Conservation (phyloP, 257 asterid species). For the Scutellaria baicalensis region DNA sequence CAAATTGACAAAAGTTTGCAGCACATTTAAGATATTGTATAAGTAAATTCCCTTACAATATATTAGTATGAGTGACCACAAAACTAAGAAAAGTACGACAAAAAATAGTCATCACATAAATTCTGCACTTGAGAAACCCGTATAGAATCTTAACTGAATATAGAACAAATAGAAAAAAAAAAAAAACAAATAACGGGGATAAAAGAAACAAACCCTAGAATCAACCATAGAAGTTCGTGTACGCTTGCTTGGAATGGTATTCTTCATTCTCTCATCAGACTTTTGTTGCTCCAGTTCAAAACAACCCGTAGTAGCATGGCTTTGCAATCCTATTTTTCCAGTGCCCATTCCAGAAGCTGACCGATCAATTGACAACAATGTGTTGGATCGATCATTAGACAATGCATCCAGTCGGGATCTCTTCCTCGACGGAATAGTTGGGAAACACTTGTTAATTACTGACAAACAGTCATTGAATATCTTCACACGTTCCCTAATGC, state of each 20-base stretch:
- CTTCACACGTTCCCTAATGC: constrained; percentile 84
- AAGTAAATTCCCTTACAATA: neutral
- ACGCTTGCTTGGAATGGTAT: constrained; percentile 72
- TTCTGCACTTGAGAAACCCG: neutral
- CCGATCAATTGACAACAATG: constrained; percentile 56
- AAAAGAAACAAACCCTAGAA: constrained; percentile 47
- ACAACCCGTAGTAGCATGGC: constrained; percentile 51
- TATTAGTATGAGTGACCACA: neutral
- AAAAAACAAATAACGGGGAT: neutral
- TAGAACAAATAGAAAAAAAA: neutral
- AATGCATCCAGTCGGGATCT: constrained; percentile 77
- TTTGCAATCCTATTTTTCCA: constrained; percentile 57
- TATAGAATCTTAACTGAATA: neutral
- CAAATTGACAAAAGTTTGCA: constrained; percentile 7
- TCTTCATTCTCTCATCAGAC: constrained; percentile 59
- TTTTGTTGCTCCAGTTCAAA: constrained; percentile 70
- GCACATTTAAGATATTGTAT: neutral
- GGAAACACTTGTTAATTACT: constrained; percentile 77
- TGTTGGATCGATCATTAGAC: constrained; percentile 58
- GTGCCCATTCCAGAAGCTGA: constrained; percentile 45
- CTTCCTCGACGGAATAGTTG: constrained; percentile 70
- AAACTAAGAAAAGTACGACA: neutral
- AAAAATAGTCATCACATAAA: neutral
- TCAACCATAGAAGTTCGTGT: constrained; percentile 86
- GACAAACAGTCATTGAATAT: constrained; percentile 75